These are phyloP conservation scores for Achlya hypogyna DNA, from an alignment of 352 stramenopile species.

Conservation along the genomic window DNA sequence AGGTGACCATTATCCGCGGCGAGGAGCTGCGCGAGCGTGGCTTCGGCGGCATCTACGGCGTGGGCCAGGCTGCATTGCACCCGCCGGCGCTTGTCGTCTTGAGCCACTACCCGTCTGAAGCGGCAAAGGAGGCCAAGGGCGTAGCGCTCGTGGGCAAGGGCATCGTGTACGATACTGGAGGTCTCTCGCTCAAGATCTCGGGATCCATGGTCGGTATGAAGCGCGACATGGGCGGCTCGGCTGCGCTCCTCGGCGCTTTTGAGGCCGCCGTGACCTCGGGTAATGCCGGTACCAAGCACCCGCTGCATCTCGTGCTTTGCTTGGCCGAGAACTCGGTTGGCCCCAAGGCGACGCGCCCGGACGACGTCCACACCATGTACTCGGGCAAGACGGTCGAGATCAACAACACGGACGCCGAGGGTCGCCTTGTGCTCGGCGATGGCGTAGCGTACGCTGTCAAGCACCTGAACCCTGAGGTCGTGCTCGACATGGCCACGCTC, in stretches of 20 bases:
- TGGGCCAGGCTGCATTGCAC: constrained; percentile 85
- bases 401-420: constrained; percentile 96
- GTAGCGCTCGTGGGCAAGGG: constrained; percentile 90
- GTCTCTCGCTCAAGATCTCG: constrained; percentile 89
- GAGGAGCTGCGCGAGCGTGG: constrained; percentile 82
- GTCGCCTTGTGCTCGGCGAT: constrained; percentile 90
- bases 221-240: constrained; percentile 88
- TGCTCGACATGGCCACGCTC: constrained; percentile 96
- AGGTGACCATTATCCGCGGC: constrained; percentile 79
- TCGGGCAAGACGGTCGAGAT: constrained; percentile 95
- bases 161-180: constrained; percentile 96
- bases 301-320: constrained; percentile 86
- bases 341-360: constrained; percentile 79
- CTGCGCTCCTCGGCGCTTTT: constrained; percentile 46
- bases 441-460: constrained; percentile 89
- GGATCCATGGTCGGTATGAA: constrained; percentile 91
- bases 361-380: constrained; percentile 91
- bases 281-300: constrained; percentile 79
- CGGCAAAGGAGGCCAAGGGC: constrained; percentile 30
- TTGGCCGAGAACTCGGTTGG: constrained; percentile 93
- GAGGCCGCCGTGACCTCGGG: constrained; percentile 80
- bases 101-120: constrained; percentile 53
- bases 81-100: constrained; percentile 88
- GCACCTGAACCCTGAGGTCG: constrained; percentile 80
- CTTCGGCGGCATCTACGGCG: constrained; percentile 89